A percentile compares a stretch with the other conserved stretches of the same genome.
Conservation (phyloP, 2,329 filamentous ascomycete genomes). For the Curvularia eragrostidis region DNA sequence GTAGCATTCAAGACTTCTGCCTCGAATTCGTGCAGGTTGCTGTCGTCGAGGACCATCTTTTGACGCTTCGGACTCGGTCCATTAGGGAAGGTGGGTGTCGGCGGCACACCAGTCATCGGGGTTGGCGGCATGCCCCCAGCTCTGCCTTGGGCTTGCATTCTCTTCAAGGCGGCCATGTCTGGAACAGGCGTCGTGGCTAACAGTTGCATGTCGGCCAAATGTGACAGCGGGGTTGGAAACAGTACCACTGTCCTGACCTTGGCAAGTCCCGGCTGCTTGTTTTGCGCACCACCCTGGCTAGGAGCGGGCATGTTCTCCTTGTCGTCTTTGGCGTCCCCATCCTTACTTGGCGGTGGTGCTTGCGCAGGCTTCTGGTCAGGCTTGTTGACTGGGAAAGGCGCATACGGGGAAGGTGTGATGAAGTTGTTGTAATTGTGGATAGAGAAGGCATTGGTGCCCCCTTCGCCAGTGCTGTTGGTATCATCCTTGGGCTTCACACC, state of each 20-base stretch:
- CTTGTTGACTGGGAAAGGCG: conserved; percentile 66
- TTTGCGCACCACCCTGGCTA: conserved; percentile 51
- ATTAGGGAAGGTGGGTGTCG: conserved; percentile 63
- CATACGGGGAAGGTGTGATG: conserved; percentile 86
- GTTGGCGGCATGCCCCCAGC: conserved; percentile 69
- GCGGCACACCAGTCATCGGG: conserved; percentile 61
- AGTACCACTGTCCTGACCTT: conserved; percentile 80
- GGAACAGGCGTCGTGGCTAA: conserved; percentile 72
- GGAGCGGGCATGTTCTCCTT: conserved; percentile 67
- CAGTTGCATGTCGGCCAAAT: conserved; percentile 77
- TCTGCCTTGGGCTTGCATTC: conserved; percentile 56
- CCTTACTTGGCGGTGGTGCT: conserved; percentile 32
- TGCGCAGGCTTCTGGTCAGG: conserved; percentile 33
- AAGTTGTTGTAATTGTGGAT: conserved; percentile 93
- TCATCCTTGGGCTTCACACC: conserved; percentile 63
- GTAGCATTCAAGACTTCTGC: conserved; percentile 76
- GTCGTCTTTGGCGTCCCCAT: conserved; percentile 45
- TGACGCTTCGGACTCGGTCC: conserved; percentile 73
- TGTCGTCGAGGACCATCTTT: conserved; percentile 77
- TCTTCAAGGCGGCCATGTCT: conserved; percentile 58
- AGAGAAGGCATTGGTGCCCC: conserved; percentile 73
- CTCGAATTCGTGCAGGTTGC: conserved; percentile 76
- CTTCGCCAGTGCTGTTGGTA: conserved; percentile 59
- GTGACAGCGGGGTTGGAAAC: conserved; percentile 78
- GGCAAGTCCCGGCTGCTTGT: conserved; percentile 57